A percentile compares a stretch with the other conserved stretches of the same genome.
Evolutionary conservation across 768 basidiomycete species (phyloP).

Genomic region (Xerocomus spinulosus): DNA sequence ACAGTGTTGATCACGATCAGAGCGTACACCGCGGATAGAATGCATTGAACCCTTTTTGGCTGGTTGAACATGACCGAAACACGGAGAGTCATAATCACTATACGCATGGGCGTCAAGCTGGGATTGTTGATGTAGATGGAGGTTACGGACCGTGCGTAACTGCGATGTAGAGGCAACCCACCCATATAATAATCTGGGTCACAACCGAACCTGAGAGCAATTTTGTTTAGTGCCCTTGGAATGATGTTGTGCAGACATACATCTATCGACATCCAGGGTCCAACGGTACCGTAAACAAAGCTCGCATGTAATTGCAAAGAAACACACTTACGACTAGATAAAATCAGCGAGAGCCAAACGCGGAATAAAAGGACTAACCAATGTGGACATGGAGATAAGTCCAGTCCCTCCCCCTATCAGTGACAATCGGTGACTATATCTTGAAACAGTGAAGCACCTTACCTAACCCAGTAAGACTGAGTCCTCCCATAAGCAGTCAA

Average conservation of each 20-base stretch:
- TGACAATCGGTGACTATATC: neutral
- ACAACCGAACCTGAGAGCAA: neutral
- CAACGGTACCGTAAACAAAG: neutral
- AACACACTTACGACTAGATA: slow-evolving; percentile 5
- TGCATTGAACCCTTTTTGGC: neutral
- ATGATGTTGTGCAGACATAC: neutral
- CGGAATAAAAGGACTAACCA: neutral
- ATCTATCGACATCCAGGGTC: neutral
- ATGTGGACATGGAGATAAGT: neutral
- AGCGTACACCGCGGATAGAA: slow-evolving; percentile 1
- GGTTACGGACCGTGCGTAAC: slow-evolving; percentile 5
- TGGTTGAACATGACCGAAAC: slow-evolving; percentile 10
- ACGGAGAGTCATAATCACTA: slow-evolving; percentile 10
- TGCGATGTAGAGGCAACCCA: neutral
- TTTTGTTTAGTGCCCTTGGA: neutral
- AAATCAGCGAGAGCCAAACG: neutral
- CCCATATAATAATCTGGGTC: neutral
- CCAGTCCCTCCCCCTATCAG: neutral
- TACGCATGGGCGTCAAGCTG: no score
- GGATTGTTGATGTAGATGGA: neutral
- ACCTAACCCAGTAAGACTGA: slow-evolving; percentile 2
- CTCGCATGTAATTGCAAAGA: neutral
- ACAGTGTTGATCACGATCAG: neutral
- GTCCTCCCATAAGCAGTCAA: neutral
- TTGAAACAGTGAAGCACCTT: neutral